Evolutionary conservation across 202 grass and related monocot genomes (phyloP), one percentile per base, ranked within the genome.

Genomic region (Setaria viridis): DNA sequence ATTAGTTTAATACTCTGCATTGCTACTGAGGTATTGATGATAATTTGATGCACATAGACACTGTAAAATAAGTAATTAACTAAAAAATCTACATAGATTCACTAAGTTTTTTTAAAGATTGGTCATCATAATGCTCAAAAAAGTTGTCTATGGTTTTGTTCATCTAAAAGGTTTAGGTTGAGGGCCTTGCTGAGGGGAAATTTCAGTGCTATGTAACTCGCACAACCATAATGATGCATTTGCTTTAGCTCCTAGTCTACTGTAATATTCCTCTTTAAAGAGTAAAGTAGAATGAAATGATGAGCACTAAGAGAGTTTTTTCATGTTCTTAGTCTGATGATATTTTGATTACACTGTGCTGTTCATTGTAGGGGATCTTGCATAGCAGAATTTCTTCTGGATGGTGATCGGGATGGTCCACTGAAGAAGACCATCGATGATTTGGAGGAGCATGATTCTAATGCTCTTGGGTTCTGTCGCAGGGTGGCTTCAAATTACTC

Each of bases 341-440:
- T 76, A 43, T 32, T 29, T 41, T 6, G 1, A 32, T 80, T 66
- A 48, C 47, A 74, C 56, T 13, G 14, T 85, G 16, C 33, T 87
- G 84, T 42, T 29, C 15, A 80, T 57, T 64, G 19, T 39, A 93
- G 87, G 87, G 91, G 56, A 83, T 93, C 85, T 72, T 2, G 10
- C 68, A 85, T 92, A 45, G 87, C 85, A 6, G 79, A 87, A 37
- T 95, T 95, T 87, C 89, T 95, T 88, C 80, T 86, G 65, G 87
- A 90, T 67, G 89, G 69, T 78, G 80, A 91, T 56, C 56, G 57
- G 8, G 72, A 62, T 79, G 91, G 93, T 30, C 95, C 80, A 7
- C 67, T 89, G 47, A 88, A 78, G 69, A 98, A 93, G 80, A 87
- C 83, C 21, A 56, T 89, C 29, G 29, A 72, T 11, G 90, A 94